Percentiles rank a stretch among this genome's conserved stretches.
Evolutionary conservation across 2,329 filamentous ascomycete genomes (phyloP).

Genomic region (Hymenoscyphus linearis): DNA sequence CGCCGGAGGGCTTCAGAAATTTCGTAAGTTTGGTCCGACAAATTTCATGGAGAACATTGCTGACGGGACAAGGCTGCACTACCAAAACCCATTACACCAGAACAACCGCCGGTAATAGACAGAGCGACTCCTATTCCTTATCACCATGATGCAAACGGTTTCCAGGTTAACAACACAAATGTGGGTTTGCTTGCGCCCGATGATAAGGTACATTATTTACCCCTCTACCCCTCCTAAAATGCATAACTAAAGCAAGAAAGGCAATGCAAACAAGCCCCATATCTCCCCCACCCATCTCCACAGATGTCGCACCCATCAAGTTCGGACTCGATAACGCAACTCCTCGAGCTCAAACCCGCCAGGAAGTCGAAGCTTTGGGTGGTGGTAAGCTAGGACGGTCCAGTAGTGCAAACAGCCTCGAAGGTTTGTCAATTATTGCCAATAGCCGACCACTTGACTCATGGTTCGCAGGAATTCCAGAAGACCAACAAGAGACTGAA

Average conservation of each 20-base stretch:
- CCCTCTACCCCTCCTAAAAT: not conserved
- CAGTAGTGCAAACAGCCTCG: constrained; percentile 68
- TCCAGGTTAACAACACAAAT: constrained; percentile 9
- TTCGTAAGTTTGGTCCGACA: constrained; percentile 55
- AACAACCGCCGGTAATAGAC: constrained; percentile 18
- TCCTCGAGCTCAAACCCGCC: constrained; percentile 75
- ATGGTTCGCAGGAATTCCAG: constrained; percentile 33
- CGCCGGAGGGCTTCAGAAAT: constrained; percentile 72
- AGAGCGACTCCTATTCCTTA: constrained; percentile 32
- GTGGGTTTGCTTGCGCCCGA: constrained; percentile 21
- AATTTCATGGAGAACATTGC: constrained; percentile 8
- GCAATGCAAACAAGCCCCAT: constrained; percentile 26
- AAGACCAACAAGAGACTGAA: constrained; percentile 44
- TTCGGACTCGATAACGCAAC: constrained; percentile 69
- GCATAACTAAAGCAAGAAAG: constrained; percentile 18
- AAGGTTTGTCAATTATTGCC: constrained; percentile 50
- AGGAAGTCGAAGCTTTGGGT: constrained; percentile 59
- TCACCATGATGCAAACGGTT: constrained; percentile 15
- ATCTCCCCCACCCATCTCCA: constrained; percentile 68
- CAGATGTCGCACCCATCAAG: constrained; percentile 60
- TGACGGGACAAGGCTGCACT: constrained; percentile 16
- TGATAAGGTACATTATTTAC: constrained; percentile 24
- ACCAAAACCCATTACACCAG: constrained; percentile 17
- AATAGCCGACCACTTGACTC: constrained; percentile 19
- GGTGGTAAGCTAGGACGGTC: constrained; percentile 49